Evolutionary conservation across 495 filamentous ascomycete species (phyloP).

Genomic region (Halenospora varia): DNA sequence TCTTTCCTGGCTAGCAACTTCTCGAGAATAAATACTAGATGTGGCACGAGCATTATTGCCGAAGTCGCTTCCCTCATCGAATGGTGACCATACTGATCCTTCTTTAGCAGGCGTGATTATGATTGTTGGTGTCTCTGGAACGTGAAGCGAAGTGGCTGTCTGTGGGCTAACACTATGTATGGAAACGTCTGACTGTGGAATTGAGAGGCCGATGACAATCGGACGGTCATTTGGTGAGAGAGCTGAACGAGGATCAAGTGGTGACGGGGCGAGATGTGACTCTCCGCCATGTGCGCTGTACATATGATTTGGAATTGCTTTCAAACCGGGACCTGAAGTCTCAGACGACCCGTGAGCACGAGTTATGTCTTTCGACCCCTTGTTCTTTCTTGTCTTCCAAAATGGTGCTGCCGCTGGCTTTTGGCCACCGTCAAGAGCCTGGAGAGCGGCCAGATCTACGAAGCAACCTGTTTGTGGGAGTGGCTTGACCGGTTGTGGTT

Average conservation of each 20-base stretch:
- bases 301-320: neutral
- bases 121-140: slow-evolving; percentile 45
- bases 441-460: slow-evolving; percentile 45
- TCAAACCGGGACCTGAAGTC: neutral
- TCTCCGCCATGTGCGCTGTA: slow-evolving; percentile 25
- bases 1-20: slow-evolving; percentile 19
- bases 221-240: slow-evolving; percentile 72
- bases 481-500: slow-evolving; percentile 7
- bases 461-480: slow-evolving; percentile 33
- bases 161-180: slow-evolving; percentile 48
- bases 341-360: neutral
- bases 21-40: slow-evolving; percentile 69
- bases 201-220: slow-evolving; percentile 74
- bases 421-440: slow-evolving; percentile 40
- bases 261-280: slow-evolving; percentile 22
- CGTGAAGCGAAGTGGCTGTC: slow-evolving; percentile 43
- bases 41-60: slow-evolving; percentile 21
- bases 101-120: slow-evolving; percentile 64
- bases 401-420: slow-evolving; percentile 22
- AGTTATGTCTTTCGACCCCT: neutral
- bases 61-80: slow-evolving; percentile 31
- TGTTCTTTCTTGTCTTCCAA: slow-evolving; percentile 23
- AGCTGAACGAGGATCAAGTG: slow-evolving; percentile 36
- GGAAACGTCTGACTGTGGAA: slow-evolving; percentile 56
- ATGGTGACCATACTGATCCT: slow-evolving; percentile 58